These are phyloP conservation scores for Brassica rapa DNA, from an alignment of 345 rosid genomes.

Conservation along the genomic window DNA sequence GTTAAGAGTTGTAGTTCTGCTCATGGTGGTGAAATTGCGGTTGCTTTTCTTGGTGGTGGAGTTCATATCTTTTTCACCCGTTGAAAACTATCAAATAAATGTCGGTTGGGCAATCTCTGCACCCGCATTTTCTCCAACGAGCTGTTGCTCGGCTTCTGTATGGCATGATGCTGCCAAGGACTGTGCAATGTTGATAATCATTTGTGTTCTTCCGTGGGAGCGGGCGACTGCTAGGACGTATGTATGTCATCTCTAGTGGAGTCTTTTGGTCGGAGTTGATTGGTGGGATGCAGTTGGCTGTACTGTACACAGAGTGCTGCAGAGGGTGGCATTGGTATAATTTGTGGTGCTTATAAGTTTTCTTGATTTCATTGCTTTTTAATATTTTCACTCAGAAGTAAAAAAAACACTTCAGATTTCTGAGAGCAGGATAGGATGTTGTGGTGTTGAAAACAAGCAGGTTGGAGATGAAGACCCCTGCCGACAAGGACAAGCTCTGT, in stretches of 20 bases:
- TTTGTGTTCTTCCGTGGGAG: slow-evolving; percentile 98
- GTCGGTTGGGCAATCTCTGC: slow-evolving; percentile 96
- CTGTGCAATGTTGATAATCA: slow-evolving; percentile 80
- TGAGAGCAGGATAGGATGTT: no score
- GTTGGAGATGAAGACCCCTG: no score
- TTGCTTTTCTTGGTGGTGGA: slow-evolving; percentile 94
- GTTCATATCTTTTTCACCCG: slow-evolving; percentile 89
- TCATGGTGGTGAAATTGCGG: slow-evolving; percentile 97
- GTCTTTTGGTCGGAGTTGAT: slow-evolving; percentile 99
- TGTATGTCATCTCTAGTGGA: slow-evolving; percentile 75
- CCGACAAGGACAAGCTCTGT: no score
- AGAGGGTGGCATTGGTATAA: slow-evolving; percentile 85
- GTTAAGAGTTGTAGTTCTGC: slow-evolving; percentile 51
- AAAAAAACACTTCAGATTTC: no score
- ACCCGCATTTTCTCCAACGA: slow-evolving; percentile 98
- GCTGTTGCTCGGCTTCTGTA: slow-evolving; percentile 98
- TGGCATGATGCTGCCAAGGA: slow-evolving; percentile 90
- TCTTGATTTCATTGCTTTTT: slow-evolving; percentile 3
- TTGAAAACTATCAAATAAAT: slow-evolving; percentile 92
- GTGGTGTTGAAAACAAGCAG: no score
- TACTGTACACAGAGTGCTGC: slow-evolving; percentile 91
- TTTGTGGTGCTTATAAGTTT: neutral
- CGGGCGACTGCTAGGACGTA: slow-evolving; percentile 99
- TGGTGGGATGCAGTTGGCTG: slow-evolving; percentile 99
- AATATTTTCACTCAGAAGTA: neutral